Percentiles rank a stretch among this genome's conserved stretches.
These are phyloP conservation scores for Endocalyx cinctus DNA, from an alignment of 2,329 filamentous ascomycete genomes.

Conservation along the genomic window DNA sequence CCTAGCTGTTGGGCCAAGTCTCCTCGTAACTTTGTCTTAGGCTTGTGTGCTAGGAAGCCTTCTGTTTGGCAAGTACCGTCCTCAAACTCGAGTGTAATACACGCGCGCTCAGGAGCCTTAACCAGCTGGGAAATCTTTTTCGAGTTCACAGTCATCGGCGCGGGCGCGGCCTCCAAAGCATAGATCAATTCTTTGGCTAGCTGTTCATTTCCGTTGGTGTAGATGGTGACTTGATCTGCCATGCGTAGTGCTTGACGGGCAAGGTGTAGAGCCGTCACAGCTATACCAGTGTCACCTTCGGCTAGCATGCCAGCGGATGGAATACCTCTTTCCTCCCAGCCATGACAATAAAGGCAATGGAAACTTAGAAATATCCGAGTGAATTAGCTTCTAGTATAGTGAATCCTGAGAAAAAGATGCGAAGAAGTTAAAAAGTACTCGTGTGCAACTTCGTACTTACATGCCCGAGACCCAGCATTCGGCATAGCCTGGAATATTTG, in stretches of 20 bases:
- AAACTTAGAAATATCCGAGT: slow-evolving; percentile 3
- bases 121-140: slow-evolving; percentile 5
- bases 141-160: slow-evolving; percentile 7
- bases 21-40: slow-evolving; percentile 7
- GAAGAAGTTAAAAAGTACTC: not conserved
- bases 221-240: slow-evolving; percentile 2
- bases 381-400: not conserved
- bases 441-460: slow-evolving; percentile 8
- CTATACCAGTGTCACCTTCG: not conserved
- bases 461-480: slow-evolving; percentile 13
- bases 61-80: slow-evolving; percentile 4
- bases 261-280: not conserved
- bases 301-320: slow-evolving; percentile 1
- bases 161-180: slow-evolving; percentile 3
- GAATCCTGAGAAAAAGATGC: not conserved
- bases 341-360: slow-evolving; percentile 8
- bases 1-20: slow-evolving; percentile 10
- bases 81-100: slow-evolving; percentile 2
- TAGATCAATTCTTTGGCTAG: slow-evolving; percentile 5
- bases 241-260: not conserved
- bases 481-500: slow-evolving; percentile 11
- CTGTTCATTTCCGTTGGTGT: slow-evolving; percentile 5
- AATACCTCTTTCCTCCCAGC: slow-evolving; percentile 3
- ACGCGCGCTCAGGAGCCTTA: slow-evolving; percentile 3
- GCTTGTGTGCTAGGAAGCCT: slow-evolving; percentile 11